Percentiles rank a stretch among this genome's conserved stretches.
phyloP scores from a whole-genome alignment of 148 eudicot genomes.

The Vaccinium darrowii region DNA sequence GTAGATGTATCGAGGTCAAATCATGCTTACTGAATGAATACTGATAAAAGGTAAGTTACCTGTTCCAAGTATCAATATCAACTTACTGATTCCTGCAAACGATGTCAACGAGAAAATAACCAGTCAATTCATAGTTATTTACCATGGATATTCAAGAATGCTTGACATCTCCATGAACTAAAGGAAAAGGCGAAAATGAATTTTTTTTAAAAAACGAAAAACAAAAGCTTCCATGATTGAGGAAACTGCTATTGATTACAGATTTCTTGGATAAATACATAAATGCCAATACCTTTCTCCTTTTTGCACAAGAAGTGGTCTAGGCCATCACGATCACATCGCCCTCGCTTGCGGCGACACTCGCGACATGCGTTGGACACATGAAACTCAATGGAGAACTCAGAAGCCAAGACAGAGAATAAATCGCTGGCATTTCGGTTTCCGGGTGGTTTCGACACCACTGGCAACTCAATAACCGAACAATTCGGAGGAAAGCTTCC shows the following conservation, averaged over 20 bases:
- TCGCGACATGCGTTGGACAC: background rate
- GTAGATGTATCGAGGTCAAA: background rate
- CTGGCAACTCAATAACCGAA: conserved; percentile 16
- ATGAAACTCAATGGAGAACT: background rate
- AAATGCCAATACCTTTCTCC: background rate
- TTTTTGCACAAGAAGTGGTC: background rate
- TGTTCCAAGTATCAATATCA: too few relatives aligned
- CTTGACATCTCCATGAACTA: too few relatives aligned
- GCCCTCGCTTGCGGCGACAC: background rate
- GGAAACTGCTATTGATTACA: background rate
- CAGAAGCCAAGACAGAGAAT: conserved; percentile 8
- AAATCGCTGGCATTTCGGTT: background rate
- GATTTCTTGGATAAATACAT: background rate
- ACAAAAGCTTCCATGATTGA: too few relatives aligned
- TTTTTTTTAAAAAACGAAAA: too few relatives aligned
- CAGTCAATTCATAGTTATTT: background rate
- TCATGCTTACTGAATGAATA: background rate
- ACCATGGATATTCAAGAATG: too few relatives aligned
- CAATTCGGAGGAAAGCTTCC: background rate
- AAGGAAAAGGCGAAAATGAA: too few relatives aligned
- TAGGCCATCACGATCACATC: background rate
- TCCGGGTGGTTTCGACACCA: background rate
- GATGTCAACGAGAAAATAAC: conserved; percentile 6
- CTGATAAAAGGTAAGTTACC: background rate
- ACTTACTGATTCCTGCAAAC: background rate